Conservation (phyloP, 495 filamentous ascomycete species). For the Usnea hakonensis region DNA sequence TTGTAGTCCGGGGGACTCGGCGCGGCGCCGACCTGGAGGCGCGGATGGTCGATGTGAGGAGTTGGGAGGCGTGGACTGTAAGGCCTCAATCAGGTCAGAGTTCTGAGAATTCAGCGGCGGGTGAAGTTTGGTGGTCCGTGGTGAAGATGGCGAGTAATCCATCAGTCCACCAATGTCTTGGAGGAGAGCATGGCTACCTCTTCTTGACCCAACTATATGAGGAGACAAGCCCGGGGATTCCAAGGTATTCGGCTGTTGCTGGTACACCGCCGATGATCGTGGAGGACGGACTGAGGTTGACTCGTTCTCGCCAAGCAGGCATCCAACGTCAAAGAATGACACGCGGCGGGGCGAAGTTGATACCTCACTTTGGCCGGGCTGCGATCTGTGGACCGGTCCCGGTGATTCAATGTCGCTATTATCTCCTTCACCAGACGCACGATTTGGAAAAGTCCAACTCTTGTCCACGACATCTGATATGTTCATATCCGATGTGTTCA, state of each 20-base stretch:
- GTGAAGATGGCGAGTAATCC: constrained; percentile 20
- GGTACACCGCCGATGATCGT: constrained; percentile 16
- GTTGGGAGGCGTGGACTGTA: constrained; percentile 28
- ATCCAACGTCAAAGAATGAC: constrained; percentile 68
- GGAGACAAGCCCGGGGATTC: constrained; percentile 4
- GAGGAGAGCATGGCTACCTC: constrained; percentile 45
- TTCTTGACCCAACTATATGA: not conserved
- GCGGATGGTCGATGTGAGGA: constrained; percentile 16
- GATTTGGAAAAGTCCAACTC: constrained; percentile 22
- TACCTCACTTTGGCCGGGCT: constrained; percentile 12
- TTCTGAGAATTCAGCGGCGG: constrained; percentile 14
- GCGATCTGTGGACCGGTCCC: not conserved
- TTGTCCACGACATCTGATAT: constrained; percentile 26
- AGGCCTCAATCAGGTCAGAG: constrained; percentile 32
- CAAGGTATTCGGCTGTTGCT: constrained; percentile 8
- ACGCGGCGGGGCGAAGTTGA: constrained; percentile 40
- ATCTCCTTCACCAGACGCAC: constrained; percentile 28
- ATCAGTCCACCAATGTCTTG: constrained; percentile 53
- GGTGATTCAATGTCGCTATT: constrained; percentile 8
- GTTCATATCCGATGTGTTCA: not conserved
- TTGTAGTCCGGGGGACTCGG: constrained; percentile 35
- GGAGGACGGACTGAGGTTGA: constrained; percentile 2
- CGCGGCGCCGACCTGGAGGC: constrained; percentile 23
- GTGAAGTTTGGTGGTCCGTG: constrained; percentile 17
- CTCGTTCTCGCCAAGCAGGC: constrained; percentile 41